These are phyloP conservation scores for Cercospora citrullina DNA, from an alignment of 2,329 filamentous ascomycete genomes.

Conservation along the genomic window DNA sequence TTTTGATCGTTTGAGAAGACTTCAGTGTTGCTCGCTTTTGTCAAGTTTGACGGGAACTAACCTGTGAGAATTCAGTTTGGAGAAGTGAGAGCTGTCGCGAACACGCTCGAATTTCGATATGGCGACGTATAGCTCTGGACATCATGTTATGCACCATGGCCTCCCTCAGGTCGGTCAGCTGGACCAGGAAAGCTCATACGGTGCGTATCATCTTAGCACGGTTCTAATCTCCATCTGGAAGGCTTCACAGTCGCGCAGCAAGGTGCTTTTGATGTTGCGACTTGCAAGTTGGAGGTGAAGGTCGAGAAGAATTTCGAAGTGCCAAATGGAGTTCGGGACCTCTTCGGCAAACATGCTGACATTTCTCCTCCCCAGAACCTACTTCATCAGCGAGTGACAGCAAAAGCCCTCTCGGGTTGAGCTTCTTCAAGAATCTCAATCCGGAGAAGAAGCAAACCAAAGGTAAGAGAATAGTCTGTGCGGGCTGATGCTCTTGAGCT, in stretches of 20 bases:
- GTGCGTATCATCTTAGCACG: slow-evolving; percentile 14
- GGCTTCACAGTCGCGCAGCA: not conserved
- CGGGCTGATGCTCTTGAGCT: not conserved
- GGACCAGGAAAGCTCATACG: slow-evolving; percentile 21
- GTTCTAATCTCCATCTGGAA: not conserved
- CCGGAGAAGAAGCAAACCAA: slow-evolving; percentile 73
- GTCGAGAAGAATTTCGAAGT: not conserved
- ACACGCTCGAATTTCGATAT: slow-evolving; percentile 10
- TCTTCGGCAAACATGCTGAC: slow-evolving; percentile 3
- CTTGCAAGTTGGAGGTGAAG: not conserved
- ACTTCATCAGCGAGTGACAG: slow-evolving; percentile 23
- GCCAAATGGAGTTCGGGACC: not conserved
- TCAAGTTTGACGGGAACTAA: not conserved
- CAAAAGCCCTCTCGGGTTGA: slow-evolving; percentile 34
- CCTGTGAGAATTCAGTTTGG: not conserved
- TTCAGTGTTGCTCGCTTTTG: not conserved
- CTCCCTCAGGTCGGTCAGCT: slow-evolving; percentile 17
- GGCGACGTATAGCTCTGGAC: slow-evolving; percentile 22
- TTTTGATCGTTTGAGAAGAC: not conserved
- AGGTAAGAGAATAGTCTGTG: slow-evolving; percentile 53
- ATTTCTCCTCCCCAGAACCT: slow-evolving; percentile 9
- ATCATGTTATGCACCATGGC: slow-evolving; percentile 21
- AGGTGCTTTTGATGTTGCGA: not conserved
- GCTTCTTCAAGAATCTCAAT: slow-evolving; percentile 63
- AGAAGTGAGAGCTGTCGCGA: not conserved